phyloP scores from a whole-genome alignment of 139 green algal genomes.

The Penium margaritaceum region DNA sequence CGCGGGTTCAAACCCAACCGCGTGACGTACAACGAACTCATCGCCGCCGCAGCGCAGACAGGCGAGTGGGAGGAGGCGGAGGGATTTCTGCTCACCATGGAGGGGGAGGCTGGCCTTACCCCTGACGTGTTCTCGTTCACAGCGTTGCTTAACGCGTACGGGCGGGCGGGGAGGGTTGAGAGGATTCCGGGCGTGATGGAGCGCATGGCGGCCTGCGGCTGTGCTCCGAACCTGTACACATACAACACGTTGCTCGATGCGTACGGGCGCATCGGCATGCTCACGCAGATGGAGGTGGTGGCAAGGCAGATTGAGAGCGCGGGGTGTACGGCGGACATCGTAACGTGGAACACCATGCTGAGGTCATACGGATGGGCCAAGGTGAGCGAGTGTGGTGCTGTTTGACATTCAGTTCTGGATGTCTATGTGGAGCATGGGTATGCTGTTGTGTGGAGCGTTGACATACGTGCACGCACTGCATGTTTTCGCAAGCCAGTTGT shows the following conservation, averaged over 20 bases:
- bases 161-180: slow-evolving; percentile 1
- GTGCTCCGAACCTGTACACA: not conserved
- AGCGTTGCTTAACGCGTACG: slow-evolving; percentile 25
- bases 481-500: too few relatives aligned
- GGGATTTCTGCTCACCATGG: not conserved
- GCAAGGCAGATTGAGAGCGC: not conserved
- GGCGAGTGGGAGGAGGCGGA: slow-evolving; percentile 3
- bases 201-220: not conserved
- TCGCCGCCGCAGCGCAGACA: slow-evolving; percentile 20
- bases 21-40: slow-evolving; percentile 54
- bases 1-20: slow-evolving; percentile 41
- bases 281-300: too few relatives aligned
- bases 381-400: too few relatives aligned
- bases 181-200: slow-evolving; percentile 10
- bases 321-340: slow-evolving; percentile 21
- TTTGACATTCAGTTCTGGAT: too few relatives aligned
- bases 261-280: not conserved
- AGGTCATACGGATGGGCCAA: slow-evolving; percentile 15
- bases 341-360: slow-evolving; percentile 51
- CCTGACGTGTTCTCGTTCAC: slow-evolving; percentile 42
- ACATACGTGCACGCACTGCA: too few relatives aligned
- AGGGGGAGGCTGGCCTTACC: too few relatives aligned
- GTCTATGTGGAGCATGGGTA: too few relatives aligned
- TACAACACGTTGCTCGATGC: not conserved
- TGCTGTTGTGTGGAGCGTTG: too few relatives aligned